These are phyloP conservation scores for Aspergillus incahuasiensis DNA, from an alignment of 495 filamentous ascomycete genomes.

Conservation along the genomic window DNA sequence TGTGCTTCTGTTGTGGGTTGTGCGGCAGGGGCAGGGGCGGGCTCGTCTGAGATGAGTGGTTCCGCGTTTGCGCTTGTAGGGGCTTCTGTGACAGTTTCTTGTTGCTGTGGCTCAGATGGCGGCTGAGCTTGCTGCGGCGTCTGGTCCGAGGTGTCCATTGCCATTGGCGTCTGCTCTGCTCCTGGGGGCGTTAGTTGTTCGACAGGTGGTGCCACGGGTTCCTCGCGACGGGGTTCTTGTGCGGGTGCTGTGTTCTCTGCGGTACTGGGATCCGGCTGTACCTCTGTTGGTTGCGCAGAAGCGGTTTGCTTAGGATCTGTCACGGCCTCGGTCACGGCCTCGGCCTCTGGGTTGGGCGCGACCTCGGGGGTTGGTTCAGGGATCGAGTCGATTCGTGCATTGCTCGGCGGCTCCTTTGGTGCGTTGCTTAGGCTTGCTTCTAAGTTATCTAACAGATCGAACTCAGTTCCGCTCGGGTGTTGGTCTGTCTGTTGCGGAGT, in stretches of 20 bases:
- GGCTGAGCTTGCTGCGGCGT: background rate
- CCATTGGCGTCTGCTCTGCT: background rate
- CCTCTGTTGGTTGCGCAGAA: background rate
- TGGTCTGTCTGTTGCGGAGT: constrained; percentile 2
- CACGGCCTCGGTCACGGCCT: background rate
- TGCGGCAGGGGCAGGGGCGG: background rate
- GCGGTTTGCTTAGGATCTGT: background rate
- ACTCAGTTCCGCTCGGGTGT: background rate
- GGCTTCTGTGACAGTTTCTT: background rate
- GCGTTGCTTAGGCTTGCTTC: constrained; percentile 19
- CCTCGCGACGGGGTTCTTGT: background rate
- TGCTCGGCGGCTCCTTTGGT: background rate
- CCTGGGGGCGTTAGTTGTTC: constrained; percentile 10
- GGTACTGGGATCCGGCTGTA: background rate
- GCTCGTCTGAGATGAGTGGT: background rate
- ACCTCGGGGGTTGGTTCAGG: constrained; percentile 2
- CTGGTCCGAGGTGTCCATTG: constrained; percentile 2
- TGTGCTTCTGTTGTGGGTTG: background rate
- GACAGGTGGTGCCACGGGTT: background rate
- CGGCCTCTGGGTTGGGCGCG: background rate
- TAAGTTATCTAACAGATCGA: constrained; percentile 19
- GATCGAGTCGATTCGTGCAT: background rate
- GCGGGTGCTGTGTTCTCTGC: background rate
- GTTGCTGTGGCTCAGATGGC: background rate
- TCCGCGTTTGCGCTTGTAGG: constrained; percentile 1